Evolutionary conservation across 2,329 filamentous ascomycete species (phyloP), one percentile per base, ranked within the genome.

Genomic region (Tolypocladium sp.): DNA sequence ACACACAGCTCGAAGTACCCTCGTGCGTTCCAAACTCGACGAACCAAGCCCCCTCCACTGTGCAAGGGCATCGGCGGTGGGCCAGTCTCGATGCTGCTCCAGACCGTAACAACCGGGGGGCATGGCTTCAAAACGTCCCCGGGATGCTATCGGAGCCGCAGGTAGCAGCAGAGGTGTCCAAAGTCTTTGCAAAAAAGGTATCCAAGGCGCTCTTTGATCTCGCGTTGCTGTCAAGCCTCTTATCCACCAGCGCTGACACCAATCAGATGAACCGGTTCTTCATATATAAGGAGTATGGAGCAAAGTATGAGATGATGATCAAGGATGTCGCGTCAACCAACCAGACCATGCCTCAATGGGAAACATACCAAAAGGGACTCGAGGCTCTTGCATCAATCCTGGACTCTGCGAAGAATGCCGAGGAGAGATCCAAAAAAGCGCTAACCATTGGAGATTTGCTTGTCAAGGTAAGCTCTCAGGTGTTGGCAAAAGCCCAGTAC

Each of bases 201-300:
- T 20, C 22, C 2, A 52, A 17, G 49, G 20, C 27, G 27, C 35
- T 10, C 17, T 6, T 33, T n/a, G 15, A 5, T 27, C 27, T 33
- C 12, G 8, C 13, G 3, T 9, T 27, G 13, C 7, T 49, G 25
- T 20, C 17, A 8, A 27, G 15, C 25, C 2, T 9, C 25, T 15
- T 30, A 7, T 3, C 6, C 7, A 30, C 6, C 44, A 25, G 13
- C 25, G n/a, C 57, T 61, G 9, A 64, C n/a, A 57, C 30, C 46
- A 17, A 25, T 57, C 63, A 96, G 90, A 87, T 95, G 76, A 83
- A 84, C 61, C 85, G 86, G 0, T 94, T 97, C 74, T 89, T 90
- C 69, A 80, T 88, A 56, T 99, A 99, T 70, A 90, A 96, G 74
- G 90, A 96, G 66, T 99, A 96, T 70, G 90, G 90, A 41, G 89